phyloP scores from a whole-genome alignment of 768 basidiomycete species.

The Phaeotremella skinneri region DNA sequence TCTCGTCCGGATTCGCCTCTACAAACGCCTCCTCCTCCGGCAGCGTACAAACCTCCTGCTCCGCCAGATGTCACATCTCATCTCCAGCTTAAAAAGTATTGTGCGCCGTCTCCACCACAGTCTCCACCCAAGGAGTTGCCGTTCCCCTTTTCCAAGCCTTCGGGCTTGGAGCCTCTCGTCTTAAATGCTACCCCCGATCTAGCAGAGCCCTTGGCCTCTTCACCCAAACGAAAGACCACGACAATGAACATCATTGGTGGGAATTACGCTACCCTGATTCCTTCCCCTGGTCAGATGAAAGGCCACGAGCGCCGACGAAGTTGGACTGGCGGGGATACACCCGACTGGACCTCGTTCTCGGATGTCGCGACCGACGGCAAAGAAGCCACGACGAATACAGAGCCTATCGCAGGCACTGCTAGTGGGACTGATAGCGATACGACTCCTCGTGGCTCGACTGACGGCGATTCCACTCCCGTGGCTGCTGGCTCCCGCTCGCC shows the following conservation, averaged over 20 bases:
- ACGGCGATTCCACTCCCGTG: slow-evolving; percentile 38
- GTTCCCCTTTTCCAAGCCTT: background rate
- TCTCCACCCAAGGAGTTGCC: slow-evolving; percentile 37
- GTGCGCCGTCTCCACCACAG: slow-evolving; percentile 48
- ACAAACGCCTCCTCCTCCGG: slow-evolving; percentile 29
- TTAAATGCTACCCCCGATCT: slow-evolving; percentile 5
- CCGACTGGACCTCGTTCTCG: slow-evolving; percentile 37
- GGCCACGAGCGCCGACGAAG: slow-evolving; percentile 43
- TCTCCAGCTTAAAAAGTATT: slow-evolving; percentile 46
- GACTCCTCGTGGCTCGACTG: slow-evolving; percentile 11
- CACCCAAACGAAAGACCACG: slow-evolving; percentile 10
- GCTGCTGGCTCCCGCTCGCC: slow-evolving; percentile 34
- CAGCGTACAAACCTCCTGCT: slow-evolving; percentile 35
- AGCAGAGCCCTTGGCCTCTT: slow-evolving; percentile 9
- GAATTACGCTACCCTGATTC: slow-evolving; percentile 34
- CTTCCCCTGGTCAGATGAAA: slow-evolving; percentile 16
- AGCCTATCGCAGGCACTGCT: slow-evolving; percentile 1
- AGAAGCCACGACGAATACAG: too few species aligned
- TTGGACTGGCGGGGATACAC: slow-evolving; percentile 42
- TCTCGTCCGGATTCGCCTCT: slow-evolving; percentile 37
- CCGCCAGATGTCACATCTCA: slow-evolving; percentile 45
- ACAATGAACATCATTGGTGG: slow-evolving; percentile 38
- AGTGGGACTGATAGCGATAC: background rate
- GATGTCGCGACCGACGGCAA: slow-evolving; percentile 12
- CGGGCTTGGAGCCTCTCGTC: background rate